Evolutionary conservation across 225 moss, liverwort and hornwort genomes (phyloP), one percentile per base, ranked within the genome.

Genomic region (Rhytidiadelphus loreus): DNA sequence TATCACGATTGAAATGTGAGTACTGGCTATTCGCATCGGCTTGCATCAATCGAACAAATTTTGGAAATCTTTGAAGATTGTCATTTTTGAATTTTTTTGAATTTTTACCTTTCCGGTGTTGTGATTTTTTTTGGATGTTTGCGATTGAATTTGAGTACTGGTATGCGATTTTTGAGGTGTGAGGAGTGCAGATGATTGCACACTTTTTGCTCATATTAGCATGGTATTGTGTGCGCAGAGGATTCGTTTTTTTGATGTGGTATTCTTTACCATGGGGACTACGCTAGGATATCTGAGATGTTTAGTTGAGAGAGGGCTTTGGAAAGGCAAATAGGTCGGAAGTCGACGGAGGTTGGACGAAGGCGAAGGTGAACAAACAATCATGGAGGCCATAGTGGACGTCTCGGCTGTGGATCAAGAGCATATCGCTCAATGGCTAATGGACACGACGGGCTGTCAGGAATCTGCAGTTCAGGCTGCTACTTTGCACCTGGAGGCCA

Each of bases 361-460:
- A 65, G 88, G 85, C 64, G 58, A 64, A 83, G 81, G 87, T 28
- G 89, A 75, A 48, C 16, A 85, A 81, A 81, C 56, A 79, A 80
- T 63, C 80, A 98, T 98, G 98, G 98, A 96, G 91, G 95, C 91
- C 78, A 91, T 95, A 71, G 93, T 95, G 85, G 93, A 90, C 88
- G 81, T 93, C 60, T 91, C 95, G 35, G 87, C 78, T 81, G 92
- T 93, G 79, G 86, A 94, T 88, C 92, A 92, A 89, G 96, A 98
- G 83, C 95, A 94, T 89, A 93, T 98, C 59, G 98, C 98, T 43
- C 95, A 93, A 86, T 98, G 98, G 98, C 93, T 98, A 43, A 92
- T 95, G 95, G 96, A 98, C 77, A 98, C 96, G 57, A 95, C 96
- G 77, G 96, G 96, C 80, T 76, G 89, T 76, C 91, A 98, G 88